phyloP scores from a whole-genome alignment of 768 basidiomycete species.

The Tulasnella sp. region DNA sequence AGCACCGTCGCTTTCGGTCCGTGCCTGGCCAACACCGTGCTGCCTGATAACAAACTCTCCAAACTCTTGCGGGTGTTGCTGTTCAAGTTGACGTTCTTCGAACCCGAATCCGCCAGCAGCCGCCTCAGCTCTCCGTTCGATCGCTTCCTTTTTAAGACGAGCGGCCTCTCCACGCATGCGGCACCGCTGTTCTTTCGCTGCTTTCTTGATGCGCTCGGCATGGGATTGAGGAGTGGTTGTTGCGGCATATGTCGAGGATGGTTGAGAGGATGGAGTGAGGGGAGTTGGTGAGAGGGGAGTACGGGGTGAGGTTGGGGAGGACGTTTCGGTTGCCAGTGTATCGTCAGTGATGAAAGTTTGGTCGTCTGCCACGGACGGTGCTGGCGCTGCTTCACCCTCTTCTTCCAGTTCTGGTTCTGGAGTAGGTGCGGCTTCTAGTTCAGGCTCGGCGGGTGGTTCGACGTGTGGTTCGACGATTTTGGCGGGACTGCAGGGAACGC shows the following conservation, averaged over 20 bases:
- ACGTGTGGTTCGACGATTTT: not conserved
- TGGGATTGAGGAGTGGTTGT: not conserved
- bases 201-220: not conserved
- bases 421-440: not conserved
- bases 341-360: not conserved
- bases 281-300: not conserved
- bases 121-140: slow-evolving; percentile 7
- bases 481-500: not conserved
- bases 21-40: not conserved
- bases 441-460: not conserved
- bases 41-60: not conserved
- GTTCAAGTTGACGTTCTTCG: not conserved
- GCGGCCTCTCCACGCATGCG: not conserved
- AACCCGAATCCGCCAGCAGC: slow-evolving; percentile 10
- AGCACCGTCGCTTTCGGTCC: slow-evolving; percentile 1
- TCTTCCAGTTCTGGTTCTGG: not conserved
- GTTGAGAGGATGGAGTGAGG: not conserved
- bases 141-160: not conserved
- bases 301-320: not conserved
- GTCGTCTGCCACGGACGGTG: not conserved
- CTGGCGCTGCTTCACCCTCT: not conserved
- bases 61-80: slow-evolving; percentile 2
- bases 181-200: slow-evolving; percentile 4
- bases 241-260: not conserved
- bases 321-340: not conserved